Conservation (phyloP, 2,329 filamentous ascomycete species). For the Teratosphaeria gauchensis region DNA sequence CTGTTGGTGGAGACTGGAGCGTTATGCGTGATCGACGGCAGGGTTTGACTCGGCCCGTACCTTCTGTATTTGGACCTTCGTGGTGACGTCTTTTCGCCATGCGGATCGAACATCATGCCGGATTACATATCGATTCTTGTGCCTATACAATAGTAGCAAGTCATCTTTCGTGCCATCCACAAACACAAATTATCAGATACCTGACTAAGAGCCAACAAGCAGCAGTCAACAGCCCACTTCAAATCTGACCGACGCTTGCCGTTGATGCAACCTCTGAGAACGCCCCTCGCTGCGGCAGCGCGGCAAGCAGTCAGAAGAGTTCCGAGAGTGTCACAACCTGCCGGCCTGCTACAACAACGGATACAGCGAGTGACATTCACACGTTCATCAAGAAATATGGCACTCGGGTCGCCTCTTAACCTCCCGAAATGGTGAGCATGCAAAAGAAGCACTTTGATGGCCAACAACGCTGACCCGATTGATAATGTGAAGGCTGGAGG, state of each 20-base stretch:
- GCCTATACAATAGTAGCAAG: neutral
- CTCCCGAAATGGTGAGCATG: slow-evolving; percentile 34
- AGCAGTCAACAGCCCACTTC: neutral
- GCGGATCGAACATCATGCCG: neutral
- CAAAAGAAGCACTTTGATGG: neutral
- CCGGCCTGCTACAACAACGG: neutral
- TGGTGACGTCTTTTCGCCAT: neutral
- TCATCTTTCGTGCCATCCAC: neutral
- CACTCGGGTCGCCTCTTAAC: slow-evolving; percentile 29
- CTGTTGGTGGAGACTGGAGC: too few relatives aligned
- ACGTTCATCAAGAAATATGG: neutral
- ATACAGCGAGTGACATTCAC: slow-evolving; percentile 6
- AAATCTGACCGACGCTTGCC: neutral
- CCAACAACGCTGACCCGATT: neutral
- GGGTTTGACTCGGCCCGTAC: neutral
- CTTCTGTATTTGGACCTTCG: neutral
- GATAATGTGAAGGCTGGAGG: slow-evolving; percentile 57
- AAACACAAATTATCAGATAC: neutral
- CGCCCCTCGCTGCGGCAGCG: slow-evolving; percentile 2
- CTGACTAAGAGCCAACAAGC: neutral
- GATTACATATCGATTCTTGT: neutral
- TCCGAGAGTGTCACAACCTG: neutral
- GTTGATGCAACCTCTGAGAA: slow-evolving; percentile 2
- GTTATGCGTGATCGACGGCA: too few relatives aligned
- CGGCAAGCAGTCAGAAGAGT: slow-evolving; percentile 2